Conservation (phyloP, 768 basidiomycete genomes). For the Pisolithus sp. region DNA sequence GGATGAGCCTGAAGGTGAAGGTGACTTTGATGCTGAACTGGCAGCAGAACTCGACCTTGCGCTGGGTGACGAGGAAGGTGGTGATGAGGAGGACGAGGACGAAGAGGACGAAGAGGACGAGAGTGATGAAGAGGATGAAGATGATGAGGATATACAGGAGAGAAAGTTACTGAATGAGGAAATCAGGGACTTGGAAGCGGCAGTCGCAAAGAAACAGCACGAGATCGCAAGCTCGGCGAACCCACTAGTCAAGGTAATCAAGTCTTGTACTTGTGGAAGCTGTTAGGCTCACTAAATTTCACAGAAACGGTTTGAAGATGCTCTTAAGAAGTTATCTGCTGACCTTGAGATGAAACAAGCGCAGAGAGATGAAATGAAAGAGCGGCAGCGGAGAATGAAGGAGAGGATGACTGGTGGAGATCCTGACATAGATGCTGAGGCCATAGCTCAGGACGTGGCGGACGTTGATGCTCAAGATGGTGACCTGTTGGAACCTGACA, state of each 20-base stretch:
- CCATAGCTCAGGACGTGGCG: constrained; percentile 32
- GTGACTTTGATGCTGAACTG: constrained; percentile 82
- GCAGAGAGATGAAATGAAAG: constrained; percentile 75
- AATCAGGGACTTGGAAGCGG: constrained; percentile 82
- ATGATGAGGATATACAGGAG: constrained; percentile 73
- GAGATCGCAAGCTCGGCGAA: constrained; percentile 83
- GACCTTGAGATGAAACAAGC: constrained; percentile 81
- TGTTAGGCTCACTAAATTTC: neutral
- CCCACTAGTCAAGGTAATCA: constrained; percentile 71
- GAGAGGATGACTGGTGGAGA: constrained; percentile 48
- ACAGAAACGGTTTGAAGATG: constrained; percentile 91
- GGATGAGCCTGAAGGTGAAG: constrained; percentile 57
- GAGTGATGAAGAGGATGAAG: constrained; percentile 47
- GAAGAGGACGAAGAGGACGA: constrained; percentile 63
- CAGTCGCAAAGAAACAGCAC: constrained; percentile 75
- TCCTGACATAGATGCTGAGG: constrained; percentile 36
- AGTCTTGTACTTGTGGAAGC: neutral
- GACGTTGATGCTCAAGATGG: constrained; percentile 21
- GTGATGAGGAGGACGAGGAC: constrained; percentile 57
- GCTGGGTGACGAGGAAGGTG: constrained; percentile 63
- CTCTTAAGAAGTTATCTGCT: constrained; percentile 76
- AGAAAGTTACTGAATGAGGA: constrained; percentile 82
- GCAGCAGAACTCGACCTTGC: constrained; percentile 84
- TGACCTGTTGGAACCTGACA: constrained; percentile 45
- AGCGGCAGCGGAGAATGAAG: constrained; percentile 64